Evolutionary conservation across 495 filamentous ascomycete genomes (phyloP).

Genomic region (Tirmania nivea): DNA sequence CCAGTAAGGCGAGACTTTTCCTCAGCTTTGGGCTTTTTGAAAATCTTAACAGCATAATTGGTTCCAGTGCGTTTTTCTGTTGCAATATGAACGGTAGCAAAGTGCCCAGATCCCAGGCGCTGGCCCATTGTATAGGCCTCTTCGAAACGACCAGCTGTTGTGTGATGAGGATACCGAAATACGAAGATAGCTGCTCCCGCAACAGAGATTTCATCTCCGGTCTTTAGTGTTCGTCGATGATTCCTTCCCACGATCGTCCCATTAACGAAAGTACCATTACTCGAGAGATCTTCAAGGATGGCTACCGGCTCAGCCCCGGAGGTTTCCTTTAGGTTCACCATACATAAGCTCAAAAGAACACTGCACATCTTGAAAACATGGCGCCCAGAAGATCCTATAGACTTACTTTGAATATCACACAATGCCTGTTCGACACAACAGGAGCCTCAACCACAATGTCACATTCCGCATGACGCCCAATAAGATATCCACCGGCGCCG

Average conservation of each 20-base stretch:
- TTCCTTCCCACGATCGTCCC: conserved; percentile 80
- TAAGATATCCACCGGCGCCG: conserved; percentile 64
- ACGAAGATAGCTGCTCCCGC: conserved; percentile 63
- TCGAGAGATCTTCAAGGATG: conserved; percentile 78
- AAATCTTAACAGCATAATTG: conserved; percentile 82
- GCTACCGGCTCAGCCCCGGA: conserved; percentile 58
- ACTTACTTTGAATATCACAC: conserved; percentile 49
- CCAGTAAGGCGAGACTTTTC: conserved; percentile 65
- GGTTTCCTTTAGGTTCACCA: conserved; percentile 32
- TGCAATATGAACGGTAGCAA: conserved; percentile 84
- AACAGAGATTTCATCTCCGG: conserved; percentile 76
- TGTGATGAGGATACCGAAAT: conserved; percentile 66
- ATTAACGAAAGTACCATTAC: conserved; percentile 92
- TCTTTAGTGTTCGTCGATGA: conserved; percentile 63
- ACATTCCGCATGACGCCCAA: conserved; percentile 86
- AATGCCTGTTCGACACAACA: conserved; percentile 90
- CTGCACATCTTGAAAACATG: too few species aligned
- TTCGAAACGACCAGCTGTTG: conserved; percentile 51
- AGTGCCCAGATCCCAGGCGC: conserved; percentile 88
- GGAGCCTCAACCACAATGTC: conserved; percentile 59
- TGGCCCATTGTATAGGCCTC: conserved; percentile 71
- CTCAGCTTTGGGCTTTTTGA: conserved; percentile 59
- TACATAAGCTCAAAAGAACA: too few species aligned
- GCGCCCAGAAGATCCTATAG: neutral
- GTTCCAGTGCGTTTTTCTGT: conserved; percentile 64